Evolutionary conservation across 2,329 filamentous ascomycete species (phyloP), one percentile per base, ranked within the genome.

Genomic region (Cercospora beticola): DNA sequence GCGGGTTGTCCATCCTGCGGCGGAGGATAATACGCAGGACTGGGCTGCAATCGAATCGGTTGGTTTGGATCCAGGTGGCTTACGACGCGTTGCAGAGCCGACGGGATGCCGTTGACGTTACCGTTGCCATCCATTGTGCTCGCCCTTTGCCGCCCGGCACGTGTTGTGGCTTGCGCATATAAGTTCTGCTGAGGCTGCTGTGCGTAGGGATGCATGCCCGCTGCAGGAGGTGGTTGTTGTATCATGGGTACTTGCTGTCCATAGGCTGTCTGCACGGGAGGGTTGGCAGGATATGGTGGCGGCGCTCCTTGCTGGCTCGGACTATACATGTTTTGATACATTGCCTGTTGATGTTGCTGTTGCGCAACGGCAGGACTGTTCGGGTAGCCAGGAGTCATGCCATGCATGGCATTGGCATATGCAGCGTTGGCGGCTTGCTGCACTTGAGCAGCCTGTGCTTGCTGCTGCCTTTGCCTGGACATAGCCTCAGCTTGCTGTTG

Each of bases 81-180:
- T 52, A 95, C 95, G 23, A 99, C 95, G 74, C 95, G 87, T 81
- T 99, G 95, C 68, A 99, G 92, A 3, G 94, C 90, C 14, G 92
- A 90, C 5, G 95, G 95, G 68, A 99, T 97, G 2, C 94, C 94
- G 77, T 76, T 93, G 78, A 95, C 92, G 76, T 98, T 97, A 1
- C 94, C 94, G 77, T 76, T 92, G 78, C 95, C 92, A 77, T 98
- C 95, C 91, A 98, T 96, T 3, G 95, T 99, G 56, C 94, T 95
- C 49, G 95, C 94, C 70, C 95, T 89, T 81, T 97, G 94, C 64
- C 95, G 88, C 56, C 90, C 90, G 57, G 90, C 89, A 72, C 93
- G 87, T 74, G 92, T 88, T 63, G 89, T 91, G 68, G 91, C 89
- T 81, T 94, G 92, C 57, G 88, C 86, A 74, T 91, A 92, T 46